A percentile compares a stretch with the other conserved stretches of the same genome.
Conservation (phyloP, 306 rosid species). For the Arachis stenosperma region DNA sequence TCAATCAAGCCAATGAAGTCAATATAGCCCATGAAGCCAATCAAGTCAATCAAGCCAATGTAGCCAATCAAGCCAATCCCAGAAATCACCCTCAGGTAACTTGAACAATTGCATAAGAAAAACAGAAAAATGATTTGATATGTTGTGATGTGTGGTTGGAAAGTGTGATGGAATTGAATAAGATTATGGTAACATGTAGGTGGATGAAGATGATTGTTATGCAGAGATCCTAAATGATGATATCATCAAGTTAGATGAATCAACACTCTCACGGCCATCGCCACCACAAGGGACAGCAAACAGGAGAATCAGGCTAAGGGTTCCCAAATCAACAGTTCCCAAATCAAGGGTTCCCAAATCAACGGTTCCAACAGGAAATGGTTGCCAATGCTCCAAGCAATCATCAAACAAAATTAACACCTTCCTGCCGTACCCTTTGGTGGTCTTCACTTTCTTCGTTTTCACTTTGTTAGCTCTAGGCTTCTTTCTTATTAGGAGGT, state of each 20-base stretch:
- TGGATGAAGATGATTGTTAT: conserved; percentile 71
- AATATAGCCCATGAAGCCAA: no score
- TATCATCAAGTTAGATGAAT: conserved; percentile 74
- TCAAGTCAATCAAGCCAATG: no score
- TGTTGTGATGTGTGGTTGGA: no score
- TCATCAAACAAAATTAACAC: conserved; percentile 32
- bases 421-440: conserved; percentile 22
- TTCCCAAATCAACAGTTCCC: conserved; percentile 28
- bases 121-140: no score
- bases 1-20: no score
- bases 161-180: no score
- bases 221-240: conserved; percentile 87
- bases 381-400: conserved; percentile 36
- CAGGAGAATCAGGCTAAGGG: conserved; percentile 58
- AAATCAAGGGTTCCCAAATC: conserved; percentile 30
- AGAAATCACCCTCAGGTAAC: no score
- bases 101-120: no score
- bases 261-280: conserved; percentile 40
- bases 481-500: conserved; percentile 43
- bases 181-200: conserved; percentile 16
- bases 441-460: conserved; percentile 33
- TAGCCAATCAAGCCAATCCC: no score
- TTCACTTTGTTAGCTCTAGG: conserved; percentile 39
- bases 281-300: conserved; percentile 64
- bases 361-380: conserved; percentile 12